Evolutionary conservation across 176 grass and related monocot genomes (phyloP), one percentile per base, ranked within the genome.

Genomic region (Ensete ventricosum): DNA sequence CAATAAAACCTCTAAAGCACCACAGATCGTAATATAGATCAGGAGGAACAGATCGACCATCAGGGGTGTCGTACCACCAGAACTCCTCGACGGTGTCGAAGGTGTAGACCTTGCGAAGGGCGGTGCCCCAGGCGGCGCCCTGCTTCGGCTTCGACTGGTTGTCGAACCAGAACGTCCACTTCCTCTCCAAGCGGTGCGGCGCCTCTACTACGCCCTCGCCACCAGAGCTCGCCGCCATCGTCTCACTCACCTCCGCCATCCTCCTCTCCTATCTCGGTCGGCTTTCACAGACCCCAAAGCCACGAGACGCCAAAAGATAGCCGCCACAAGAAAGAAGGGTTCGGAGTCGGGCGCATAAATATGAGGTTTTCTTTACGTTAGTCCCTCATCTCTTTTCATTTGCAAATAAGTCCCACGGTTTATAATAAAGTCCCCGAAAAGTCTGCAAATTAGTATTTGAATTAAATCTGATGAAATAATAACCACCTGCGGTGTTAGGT

Each of bases 61-160:
- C 34, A 43, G 34, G 34, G 34, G 4, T 43, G 34, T 6, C 34
- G 67, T 71, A 99, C 96, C 96, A 75, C 96, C 96, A 99, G 79
- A 99, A 99, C n/a, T 99, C 96, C 74, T 99, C 96, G 54, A 99
- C 88, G 55, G 96, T 99, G 80, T 89, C 96, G 85, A 99, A 99
- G 65, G 96, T 99, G 81, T 99, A 99, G 10, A 86, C 82, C 77
- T 91, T 94, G 10, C 89, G 83, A 71, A 99, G 96, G 79, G 96
- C 79, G 79, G 76, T 81, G 10, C 96, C 96, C 96, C 96, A 99
- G 4, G 88, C 90, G 49, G 91, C 96, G 74, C 96, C 96, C 11
- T 90, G 91, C 81, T 95, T 99, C 50, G 96, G 86, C 81, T 99
- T 99, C 1, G 86, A 81, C 79, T 91, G 91, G 81, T 95, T 92